These are phyloP conservation scores for Acmispon strigosus DNA, from an alignment of 306 rosid genomes.

Conservation along the genomic window DNA sequence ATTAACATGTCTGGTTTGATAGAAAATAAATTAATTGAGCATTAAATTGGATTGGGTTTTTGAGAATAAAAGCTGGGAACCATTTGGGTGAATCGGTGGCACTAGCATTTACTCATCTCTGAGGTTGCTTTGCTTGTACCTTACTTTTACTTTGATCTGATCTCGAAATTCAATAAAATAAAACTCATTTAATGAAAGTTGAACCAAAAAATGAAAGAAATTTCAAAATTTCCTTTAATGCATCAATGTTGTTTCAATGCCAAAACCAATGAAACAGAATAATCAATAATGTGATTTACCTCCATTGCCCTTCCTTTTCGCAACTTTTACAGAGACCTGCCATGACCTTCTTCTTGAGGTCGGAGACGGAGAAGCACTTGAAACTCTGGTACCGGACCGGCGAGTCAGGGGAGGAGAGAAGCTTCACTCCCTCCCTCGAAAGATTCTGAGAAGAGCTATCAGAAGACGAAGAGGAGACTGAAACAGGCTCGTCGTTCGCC, in stretches of 20 bases:
- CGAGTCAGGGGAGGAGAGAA: conserved; percentile 46
- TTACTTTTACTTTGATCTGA: conserved; percentile 5
- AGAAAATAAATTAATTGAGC: neutral
- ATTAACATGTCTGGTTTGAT: no score
- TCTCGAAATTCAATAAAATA: conserved; percentile 2
- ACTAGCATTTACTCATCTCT: no score
- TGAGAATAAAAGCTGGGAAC: conserved; percentile 13
- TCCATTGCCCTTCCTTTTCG: conserved; percentile 94
- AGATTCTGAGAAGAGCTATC: conserved; percentile 48
- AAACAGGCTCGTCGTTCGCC: conserved; percentile 39
- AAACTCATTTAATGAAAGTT: conserved; percentile 27
- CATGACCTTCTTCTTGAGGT: conserved; percentile 88
- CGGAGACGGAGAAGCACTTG: conserved; percentile 93
- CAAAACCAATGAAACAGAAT: conserved; percentile 41
- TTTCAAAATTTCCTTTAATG: neutral
- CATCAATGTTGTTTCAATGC: neutral
- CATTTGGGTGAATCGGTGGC: neutral
- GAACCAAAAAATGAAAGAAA: conserved; percentile 4
- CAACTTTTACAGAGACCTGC: conserved; percentile 73
- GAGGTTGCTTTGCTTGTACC: no score
- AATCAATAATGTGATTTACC: conserved; percentile 40
- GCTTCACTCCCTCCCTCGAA: conserved; percentile 71
- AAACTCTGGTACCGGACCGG: conserved; percentile 50
- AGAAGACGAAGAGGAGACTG: conserved; percentile 41
- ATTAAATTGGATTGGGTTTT: neutral